These are phyloP conservation scores for Chrysosporium queenslandicum DNA, from an alignment of 2,329 filamentous ascomycete species.

Conservation along the genomic window DNA sequence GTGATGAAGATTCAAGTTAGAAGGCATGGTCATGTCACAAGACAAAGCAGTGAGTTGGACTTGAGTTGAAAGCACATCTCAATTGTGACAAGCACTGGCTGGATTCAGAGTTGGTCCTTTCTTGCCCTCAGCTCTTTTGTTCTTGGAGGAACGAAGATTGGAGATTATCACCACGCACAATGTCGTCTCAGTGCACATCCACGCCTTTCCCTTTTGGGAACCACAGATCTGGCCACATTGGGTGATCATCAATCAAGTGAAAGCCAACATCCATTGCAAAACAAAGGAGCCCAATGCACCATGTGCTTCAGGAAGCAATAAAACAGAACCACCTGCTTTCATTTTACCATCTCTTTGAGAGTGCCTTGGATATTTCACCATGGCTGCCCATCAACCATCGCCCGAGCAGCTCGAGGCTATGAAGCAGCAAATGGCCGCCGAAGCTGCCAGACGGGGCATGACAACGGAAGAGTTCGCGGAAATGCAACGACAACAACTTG, in stretches of 20 bases:
- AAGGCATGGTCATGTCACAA: neutral
- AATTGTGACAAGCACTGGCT: neutral
- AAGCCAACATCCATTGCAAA: neutral
- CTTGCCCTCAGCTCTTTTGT: no score
- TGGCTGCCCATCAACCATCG: slow-evolving; percentile 45
- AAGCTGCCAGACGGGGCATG: slow-evolving; percentile 77
- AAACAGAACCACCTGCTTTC: neutral
- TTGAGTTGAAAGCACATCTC: neutral
- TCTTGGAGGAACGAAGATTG: no score
- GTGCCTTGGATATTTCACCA: slow-evolving; percentile 4
- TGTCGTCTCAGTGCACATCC: neutral
- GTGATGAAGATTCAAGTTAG: neutral
- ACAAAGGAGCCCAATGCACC: neutral
- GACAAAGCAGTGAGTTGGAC: neutral
- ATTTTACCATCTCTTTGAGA: neutral
- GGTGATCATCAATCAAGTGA: slow-evolving; percentile 2
- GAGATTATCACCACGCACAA: slow-evolving; percentile 7
- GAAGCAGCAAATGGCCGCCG: slow-evolving; percentile 69
- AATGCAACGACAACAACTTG: slow-evolving; percentile 40
- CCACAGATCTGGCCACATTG: slow-evolving; percentile 13
- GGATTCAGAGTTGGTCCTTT: no score
- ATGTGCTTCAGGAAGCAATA: neutral
- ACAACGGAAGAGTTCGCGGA: slow-evolving; percentile 75
- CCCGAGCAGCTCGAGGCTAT: slow-evolving; percentile 79
- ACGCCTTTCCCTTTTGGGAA: slow-evolving; percentile 14